Conservation (phyloP, 2,329 filamentous ascomycete species). For the Fusarium pseudograminearum region DNA sequence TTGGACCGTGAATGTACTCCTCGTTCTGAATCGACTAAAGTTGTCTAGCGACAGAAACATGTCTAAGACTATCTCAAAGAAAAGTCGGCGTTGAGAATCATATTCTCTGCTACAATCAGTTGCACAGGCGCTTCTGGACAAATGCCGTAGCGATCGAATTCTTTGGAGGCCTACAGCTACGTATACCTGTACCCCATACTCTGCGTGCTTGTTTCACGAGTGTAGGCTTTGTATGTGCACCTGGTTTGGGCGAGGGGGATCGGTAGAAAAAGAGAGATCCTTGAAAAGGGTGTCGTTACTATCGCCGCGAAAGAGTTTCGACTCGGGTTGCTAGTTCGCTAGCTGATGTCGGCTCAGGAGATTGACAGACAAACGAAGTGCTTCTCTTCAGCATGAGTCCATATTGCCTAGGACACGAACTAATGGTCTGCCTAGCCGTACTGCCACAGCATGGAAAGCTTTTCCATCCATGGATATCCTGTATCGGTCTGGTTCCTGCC, state of each 20-base stretch:
- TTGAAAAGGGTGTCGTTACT: not conserved
- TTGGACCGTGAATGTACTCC: conserved; percentile 6
- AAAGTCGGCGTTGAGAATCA: conserved; percentile 5
- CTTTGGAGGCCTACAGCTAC: conserved; percentile 32
- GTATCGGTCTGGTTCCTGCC: conserved; percentile 5
- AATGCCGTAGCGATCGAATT: conserved; percentile 15
- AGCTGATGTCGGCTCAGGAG: not conserved
- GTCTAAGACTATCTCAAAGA: conserved; percentile 33
- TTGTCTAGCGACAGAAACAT: conserved; percentile 25
- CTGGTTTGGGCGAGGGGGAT: conserved; percentile 9
- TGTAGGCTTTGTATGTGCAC: conserved; percentile 28
- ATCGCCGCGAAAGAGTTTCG: not conserved
- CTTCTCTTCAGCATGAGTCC: not conserved
- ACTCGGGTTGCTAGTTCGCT: conserved; percentile 6
- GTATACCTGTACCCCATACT: conserved; percentile 29
- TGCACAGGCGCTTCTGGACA: conserved; percentile 21
- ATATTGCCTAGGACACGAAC: not conserved
- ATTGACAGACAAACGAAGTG: not conserved
- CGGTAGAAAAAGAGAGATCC: conserved; percentile 8
- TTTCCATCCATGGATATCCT: not conserved
- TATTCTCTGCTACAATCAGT: conserved; percentile 8
- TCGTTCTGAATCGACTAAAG: not conserved
- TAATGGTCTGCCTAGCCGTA: not conserved
- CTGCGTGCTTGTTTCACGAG: conserved; percentile 36
- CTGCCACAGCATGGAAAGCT: conserved; percentile 7